These are phyloP conservation scores for Aphanomyces euteiches DNA, from an alignment of 352 stramenopile genomes.

Conservation along the genomic window DNA sequence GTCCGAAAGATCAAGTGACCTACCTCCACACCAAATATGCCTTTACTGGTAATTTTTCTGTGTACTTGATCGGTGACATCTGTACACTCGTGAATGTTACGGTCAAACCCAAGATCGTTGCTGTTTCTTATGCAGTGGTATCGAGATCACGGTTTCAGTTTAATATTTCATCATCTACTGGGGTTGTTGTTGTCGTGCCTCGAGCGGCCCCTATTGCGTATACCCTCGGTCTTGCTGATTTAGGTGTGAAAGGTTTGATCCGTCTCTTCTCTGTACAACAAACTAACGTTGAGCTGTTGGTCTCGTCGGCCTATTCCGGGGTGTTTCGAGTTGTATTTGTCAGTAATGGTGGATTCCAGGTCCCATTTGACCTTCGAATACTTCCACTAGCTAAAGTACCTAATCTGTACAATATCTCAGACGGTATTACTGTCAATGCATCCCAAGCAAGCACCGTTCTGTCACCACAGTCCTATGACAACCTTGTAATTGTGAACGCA, in stretches of 20 bases:
- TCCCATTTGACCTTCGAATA: slow-evolving; percentile 11
- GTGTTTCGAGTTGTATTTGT: not conserved
- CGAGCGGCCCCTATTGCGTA: not conserved
- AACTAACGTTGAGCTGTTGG: not conserved
- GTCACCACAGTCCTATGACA: not conserved
- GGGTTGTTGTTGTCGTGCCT: not conserved
- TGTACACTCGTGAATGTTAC: not conserved
- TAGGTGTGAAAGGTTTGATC: not conserved
- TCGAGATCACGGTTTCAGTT: not conserved
- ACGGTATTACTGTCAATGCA: not conserved
- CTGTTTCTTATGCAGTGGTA: not conserved
- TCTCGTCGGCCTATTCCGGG: not conserved
- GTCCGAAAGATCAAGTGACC: not conserved
- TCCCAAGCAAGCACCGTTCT: not conserved
- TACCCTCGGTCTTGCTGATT: not conserved
- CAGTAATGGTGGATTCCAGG: slow-evolving; percentile 1
- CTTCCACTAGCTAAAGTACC: not conserved
- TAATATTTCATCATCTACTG: not conserved
- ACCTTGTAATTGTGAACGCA: slow-evolving; percentile 1
- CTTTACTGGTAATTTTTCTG: not conserved
- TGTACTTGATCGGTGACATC: slow-evolving; percentile 6
- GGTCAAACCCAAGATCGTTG: not conserved
- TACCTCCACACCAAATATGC: not conserved
- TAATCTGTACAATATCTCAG: not conserved
- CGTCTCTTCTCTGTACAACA: not conserved